Evolutionary conservation across 2,329 filamentous ascomycete species (phyloP), one percentile per base, ranked within the genome.

Genomic region (Knoxdaviesia proteae): DNA sequence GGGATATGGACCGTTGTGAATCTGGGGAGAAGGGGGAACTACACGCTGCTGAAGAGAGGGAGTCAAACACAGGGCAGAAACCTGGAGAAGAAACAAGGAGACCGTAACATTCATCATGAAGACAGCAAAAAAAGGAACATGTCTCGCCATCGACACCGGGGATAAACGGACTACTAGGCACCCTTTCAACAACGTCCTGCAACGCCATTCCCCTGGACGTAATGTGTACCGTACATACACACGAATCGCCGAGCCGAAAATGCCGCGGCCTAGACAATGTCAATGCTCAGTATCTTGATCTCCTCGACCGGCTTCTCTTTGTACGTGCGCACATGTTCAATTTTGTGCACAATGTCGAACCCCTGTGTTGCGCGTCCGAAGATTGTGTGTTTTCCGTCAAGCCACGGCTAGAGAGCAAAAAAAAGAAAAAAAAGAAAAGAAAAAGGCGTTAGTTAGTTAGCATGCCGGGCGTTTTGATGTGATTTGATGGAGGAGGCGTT

Each of bases 271-370:
- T 67, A 73, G 48, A 61, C 52, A 45, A 74, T 60, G 51, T 76
- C 71, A 51, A 98, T 93, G 56, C 83, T 94, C 45, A 98, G 74
- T 50, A 98, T 93, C 62, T 94, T 96, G 53, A 98, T 87, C 57
- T 98, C 90, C 54, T 94, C 86, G 58, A 93, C 83, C 1, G 90
- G 90, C 64, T 88, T 93, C 63, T 98, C 92, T 65, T 78, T 78
- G 58, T 81, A 77, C 4, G 86, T 86, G 56, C 80, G 81, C 10
- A 73, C 69, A 56, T 92, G 94, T 62, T 98, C 90, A 56, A 98
- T 98, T 64, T 80, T 84, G 58, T 96, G 86, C 47, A 98, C 78
- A 20, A 98, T 84, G 58, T 98, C 90, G 55, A 96, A 64, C 0
- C 90, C 90, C 55, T 87, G 80, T 35, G 88, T 79, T 1, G 84